Evolutionary conservation across 106 monocot genomes (phyloP).

Genomic region (Posidonia australis): DNA sequence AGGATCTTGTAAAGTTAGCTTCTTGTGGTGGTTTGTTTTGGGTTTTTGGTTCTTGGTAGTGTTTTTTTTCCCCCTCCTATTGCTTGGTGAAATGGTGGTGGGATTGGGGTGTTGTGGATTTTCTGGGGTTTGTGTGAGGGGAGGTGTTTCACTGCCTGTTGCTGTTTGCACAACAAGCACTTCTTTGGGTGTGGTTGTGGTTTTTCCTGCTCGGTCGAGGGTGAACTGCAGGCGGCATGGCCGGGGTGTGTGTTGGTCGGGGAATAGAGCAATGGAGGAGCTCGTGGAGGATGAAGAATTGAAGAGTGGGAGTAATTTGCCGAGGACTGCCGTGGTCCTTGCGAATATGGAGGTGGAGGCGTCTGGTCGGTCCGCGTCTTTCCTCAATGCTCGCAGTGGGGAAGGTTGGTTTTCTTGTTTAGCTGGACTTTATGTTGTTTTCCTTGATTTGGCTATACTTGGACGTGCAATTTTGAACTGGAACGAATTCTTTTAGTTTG

Average conservation of each 20-base stretch:
- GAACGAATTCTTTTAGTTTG: background rate
- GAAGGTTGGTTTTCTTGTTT: conserved; percentile 32
- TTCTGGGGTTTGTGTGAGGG: background rate
- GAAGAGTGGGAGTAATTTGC: background rate
- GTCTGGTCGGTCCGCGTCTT: conserved; percentile 10
- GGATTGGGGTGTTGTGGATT: background rate
- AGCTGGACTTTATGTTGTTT: background rate
- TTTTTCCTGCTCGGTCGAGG: background rate
- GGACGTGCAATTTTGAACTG: background rate
- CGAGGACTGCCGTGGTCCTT: conserved; percentile 18
- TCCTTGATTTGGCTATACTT: background rate
- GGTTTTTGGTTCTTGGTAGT: too few relatives aligned
- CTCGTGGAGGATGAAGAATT: background rate
- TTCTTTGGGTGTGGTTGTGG: background rate
- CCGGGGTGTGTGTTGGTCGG: conserved; percentile 2
- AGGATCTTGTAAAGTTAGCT: too few relatives aligned
- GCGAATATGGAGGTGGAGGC: conserved; percentile 36
- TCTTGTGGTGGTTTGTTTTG: too few relatives aligned
- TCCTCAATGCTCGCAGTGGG: conserved; percentile 34
- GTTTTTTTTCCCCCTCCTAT: too few relatives aligned
- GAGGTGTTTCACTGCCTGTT: background rate
- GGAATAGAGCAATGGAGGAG: background rate
- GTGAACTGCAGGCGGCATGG: background rate
- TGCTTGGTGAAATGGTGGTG: conserved; percentile 10
- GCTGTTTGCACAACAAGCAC: background rate